phyloP scores from a whole-genome alignment of 345 rosid species.

The Pistacia integerrima region DNA sequence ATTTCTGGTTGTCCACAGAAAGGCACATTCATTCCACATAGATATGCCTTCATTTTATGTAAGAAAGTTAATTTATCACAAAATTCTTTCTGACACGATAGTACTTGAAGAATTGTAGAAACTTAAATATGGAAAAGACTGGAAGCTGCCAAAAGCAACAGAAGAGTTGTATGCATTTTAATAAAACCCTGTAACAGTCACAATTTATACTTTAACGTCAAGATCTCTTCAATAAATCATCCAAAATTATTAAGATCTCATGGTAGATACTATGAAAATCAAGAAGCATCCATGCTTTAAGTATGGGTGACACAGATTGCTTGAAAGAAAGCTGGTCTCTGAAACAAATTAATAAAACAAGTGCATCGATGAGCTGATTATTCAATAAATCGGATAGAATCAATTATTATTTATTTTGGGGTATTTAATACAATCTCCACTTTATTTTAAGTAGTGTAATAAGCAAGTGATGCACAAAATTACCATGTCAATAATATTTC shows the following conservation, averaged over 20 bases:
- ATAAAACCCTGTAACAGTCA: not conserved
- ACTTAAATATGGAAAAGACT: not conserved
- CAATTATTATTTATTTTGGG: not conserved
- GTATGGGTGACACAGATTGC: not conserved
- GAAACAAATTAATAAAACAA: not conserved
- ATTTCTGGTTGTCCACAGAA: no score
- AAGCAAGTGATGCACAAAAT: not conserved
- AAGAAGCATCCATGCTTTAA: not conserved
- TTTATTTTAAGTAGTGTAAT: not conserved
- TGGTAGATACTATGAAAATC: not conserved
- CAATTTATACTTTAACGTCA: not conserved
- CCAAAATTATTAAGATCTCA: not conserved
- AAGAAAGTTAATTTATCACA: not conserved
- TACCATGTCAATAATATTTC: not conserved
- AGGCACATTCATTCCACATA: not conserved
- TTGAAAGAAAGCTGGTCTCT: not conserved
- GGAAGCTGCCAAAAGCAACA: not conserved
- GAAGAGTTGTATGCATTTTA: not conserved
- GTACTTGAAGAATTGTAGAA: not conserved
- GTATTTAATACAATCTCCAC: not conserved
- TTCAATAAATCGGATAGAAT: not conserved
- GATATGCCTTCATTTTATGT: not conserved
- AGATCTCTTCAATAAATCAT: not conserved
- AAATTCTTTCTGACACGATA: not conserved
- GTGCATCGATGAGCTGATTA: not conserved